A percentile compares a stretch with the other conserved stretches of the same genome.
Conservation (phyloP, 345 rosid genomes). For the Xanthoceras sorbifolium region DNA sequence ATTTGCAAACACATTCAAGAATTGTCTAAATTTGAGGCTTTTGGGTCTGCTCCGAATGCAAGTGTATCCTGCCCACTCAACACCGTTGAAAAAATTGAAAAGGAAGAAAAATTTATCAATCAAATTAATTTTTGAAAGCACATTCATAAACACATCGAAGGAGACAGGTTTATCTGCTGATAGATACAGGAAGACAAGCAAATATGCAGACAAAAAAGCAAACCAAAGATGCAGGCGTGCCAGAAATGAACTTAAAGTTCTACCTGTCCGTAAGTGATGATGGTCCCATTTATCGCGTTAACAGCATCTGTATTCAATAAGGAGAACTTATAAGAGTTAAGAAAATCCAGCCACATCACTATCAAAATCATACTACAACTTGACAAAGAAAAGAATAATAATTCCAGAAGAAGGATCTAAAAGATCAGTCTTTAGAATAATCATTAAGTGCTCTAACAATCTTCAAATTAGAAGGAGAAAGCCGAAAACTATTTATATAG, state of each 20-base stretch:
- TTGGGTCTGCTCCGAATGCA: neutral
- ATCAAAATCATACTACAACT: neutral
- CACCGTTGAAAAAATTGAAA: neutral
- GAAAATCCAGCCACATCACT: neutral
- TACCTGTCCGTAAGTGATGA: conserved; percentile 92
- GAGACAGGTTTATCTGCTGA: too few species aligned
- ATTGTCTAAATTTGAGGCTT: neutral
- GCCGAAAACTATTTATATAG: neutral
- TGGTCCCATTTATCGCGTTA: conserved; percentile 70
- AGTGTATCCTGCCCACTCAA: neutral
- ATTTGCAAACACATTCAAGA: too few species aligned
- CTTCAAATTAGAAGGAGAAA: neutral
- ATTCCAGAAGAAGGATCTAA: neutral
- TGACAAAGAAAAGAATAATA: neutral
- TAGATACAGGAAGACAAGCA: too few species aligned
- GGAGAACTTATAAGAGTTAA: conserved; percentile 3
- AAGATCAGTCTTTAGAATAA: neutral
- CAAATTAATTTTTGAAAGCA: too few species aligned
- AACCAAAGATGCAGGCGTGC: neutral
- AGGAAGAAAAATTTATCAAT: too few species aligned
- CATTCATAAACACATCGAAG: too few species aligned
- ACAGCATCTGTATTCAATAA: conserved; percentile 54
- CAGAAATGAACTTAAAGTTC: conserved; percentile 6
- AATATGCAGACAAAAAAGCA: neutral
- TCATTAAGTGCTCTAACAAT: neutral